Percentiles rank a stretch among this genome's conserved stretches.
Conservation (phyloP, 179 eudicot genomes). For the Carnegiea gigantea region DNA sequence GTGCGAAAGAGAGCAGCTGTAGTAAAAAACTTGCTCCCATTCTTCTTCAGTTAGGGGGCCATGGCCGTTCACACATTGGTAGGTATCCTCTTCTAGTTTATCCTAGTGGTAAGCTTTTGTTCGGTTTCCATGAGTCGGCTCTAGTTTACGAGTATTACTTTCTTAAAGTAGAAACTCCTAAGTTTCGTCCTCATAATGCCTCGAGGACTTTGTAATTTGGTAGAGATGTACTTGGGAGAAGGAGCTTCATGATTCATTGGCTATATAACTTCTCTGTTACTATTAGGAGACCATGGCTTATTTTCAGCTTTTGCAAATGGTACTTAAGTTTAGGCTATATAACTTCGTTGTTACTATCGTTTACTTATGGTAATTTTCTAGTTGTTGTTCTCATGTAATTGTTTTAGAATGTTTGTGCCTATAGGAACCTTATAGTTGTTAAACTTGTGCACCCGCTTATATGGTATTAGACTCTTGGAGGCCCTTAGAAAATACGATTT, state of each 20-base stretch:
- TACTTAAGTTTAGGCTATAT: not conserved
- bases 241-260: constrained; percentile 67
- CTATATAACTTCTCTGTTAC: too few species aligned
- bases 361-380: not conserved
- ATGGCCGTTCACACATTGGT: constrained; percentile 93
- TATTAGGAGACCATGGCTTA: too few species aligned
- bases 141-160: not conserved
- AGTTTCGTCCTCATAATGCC: constrained; percentile 40
- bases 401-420: not conserved
- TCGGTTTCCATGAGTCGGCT: constrained; percentile 9
- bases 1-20: constrained; percentile 33
- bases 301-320: not conserved
- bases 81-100: constrained; percentile 61
- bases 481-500: constrained; percentile 60
- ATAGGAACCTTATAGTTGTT: constrained; percentile 35
- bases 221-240: constrained; percentile 89
- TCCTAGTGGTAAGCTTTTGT: constrained; percentile 53
- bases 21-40: constrained; percentile 46
- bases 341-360: not conserved
- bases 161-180: constrained; percentile 8
- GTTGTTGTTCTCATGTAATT: not conserved
- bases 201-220: constrained; percentile 86
- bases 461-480: constrained; percentile 37
- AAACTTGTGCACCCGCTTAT: constrained; percentile 38
- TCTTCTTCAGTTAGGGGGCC: constrained; percentile 86